A percentile compares a stretch with the other conserved stretches of the same genome.
These are phyloP conservation scores for Fusarium abutilonis DNA, from an alignment of 2,329 filamentous ascomycete species.

Conservation along the genomic window DNA sequence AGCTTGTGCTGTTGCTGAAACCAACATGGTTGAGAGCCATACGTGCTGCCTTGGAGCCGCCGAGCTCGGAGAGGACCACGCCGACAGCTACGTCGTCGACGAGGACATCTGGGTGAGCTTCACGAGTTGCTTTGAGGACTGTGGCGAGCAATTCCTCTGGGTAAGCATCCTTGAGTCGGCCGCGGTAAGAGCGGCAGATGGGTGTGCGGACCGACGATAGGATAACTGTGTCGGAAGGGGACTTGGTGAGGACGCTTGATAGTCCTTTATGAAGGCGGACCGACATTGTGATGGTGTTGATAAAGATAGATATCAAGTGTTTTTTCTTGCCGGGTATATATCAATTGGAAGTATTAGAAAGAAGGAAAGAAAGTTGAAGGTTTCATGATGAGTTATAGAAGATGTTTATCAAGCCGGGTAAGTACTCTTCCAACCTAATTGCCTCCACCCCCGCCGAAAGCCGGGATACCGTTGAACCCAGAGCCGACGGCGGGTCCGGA, in stretches of 20 bases:
- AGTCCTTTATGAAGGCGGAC: conserved; percentile 61
- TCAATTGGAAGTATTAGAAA: conserved; percentile 10
- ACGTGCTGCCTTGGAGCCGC: conserved; percentile 87
- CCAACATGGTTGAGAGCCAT: conserved; percentile 91
- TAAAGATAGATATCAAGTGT: not conserved
- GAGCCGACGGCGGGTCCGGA: conserved; percentile 31
- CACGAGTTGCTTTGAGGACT: conserved; percentile 59
- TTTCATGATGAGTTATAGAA: conserved; percentile 11
- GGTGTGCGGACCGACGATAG: conserved; percentile 91
- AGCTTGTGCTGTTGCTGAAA: conserved; percentile 74
- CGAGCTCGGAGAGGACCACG: conserved; percentile 89
- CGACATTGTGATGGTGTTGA: conserved; percentile 26
- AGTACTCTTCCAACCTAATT: conserved; percentile 37
- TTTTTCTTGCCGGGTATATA: not conserved
- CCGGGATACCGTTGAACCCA: conserved; percentile 32
- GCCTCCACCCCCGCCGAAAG: conserved; percentile 28
- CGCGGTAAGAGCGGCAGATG: conserved; percentile 83
- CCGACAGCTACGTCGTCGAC: conserved; percentile 85
- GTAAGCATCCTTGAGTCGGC: conserved; percentile 85
- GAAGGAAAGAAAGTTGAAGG: conserved; percentile 3
- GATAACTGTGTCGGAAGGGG: conserved; percentile 84
- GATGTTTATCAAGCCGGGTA: conserved; percentile 33
- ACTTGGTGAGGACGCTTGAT: conserved; percentile 79
- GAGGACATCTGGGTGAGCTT: conserved; percentile 72
- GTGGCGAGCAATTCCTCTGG: conserved; percentile 85